Evolutionary conservation across 192 early-diverging fungal genomes (phyloP), one percentile per base, ranked within the genome.

Genomic region (Umbelopsis sp.): DNA sequence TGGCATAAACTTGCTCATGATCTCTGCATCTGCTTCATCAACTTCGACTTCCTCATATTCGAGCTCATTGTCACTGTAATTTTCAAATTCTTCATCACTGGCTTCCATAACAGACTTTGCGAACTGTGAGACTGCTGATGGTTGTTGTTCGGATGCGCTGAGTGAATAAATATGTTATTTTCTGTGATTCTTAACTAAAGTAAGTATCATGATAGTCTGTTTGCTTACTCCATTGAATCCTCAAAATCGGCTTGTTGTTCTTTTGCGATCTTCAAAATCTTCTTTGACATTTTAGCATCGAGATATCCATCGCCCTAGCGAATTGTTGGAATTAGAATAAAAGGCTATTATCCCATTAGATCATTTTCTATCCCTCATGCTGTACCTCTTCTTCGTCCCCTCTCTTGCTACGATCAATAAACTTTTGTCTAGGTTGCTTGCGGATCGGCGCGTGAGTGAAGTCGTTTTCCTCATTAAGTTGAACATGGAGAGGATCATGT

Each of bases 1-100:
- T 9, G 91, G 90, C 87, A 99, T 89, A 78, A 96, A 99, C 81
- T 95, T 95, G 65, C 93, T 91, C 70, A 98, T 87, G n/a, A 95
- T 75, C 32, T 86, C 87, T 32, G 87, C 90, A 75, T 97, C 97
- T 2, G 74, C 79, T 73, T 88, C 88, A 68, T 93, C 93, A 66
- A 96, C 87, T 69, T 96, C 92, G 32, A 90, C 74, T 54, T 90
- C 90, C 50, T 90, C 90, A 62, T 87, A 89, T 59, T 89, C 91
- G 29, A 77, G 91, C 36, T 92, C 89, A 66, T 82, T 83, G 38
- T 89, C 90, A 26, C 89, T 91, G 9, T 90, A 90, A 51, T 82
- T 76, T 4, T 86, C 84, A 20, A 86, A 81, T n/a, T 88, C 87
- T 62, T 90, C 89, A 51, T 86, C 88, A 54, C 88, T 90, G 49